Conservation (phyloP, 2,329 filamentous ascomycete genomes). For the Nectriaceae sp. region DNA sequence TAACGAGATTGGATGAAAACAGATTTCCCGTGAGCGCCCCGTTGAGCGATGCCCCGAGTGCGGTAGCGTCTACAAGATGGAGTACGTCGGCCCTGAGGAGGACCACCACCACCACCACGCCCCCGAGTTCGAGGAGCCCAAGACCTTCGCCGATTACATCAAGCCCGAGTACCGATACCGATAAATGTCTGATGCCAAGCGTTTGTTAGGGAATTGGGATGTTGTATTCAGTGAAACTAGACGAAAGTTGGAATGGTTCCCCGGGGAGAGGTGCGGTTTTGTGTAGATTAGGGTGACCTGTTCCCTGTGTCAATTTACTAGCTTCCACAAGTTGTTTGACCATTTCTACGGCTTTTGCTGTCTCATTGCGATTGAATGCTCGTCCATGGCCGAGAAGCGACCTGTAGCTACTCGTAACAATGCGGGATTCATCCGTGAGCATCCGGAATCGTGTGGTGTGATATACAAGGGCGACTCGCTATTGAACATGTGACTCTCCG, state of each 20-base stretch:
- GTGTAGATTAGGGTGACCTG: slow-evolving; percentile 46
- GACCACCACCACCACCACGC: slow-evolving; percentile 64
- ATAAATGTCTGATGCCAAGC: slow-evolving; percentile 32
- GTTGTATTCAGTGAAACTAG: slow-evolving; percentile 29
- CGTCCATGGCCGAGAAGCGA: neutral
- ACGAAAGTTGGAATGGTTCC: slow-evolving; percentile 19
- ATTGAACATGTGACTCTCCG: no score
- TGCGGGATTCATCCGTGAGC: no score
- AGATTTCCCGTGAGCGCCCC: slow-evolving; percentile 88
- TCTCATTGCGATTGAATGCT: neutral
- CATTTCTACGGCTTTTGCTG: neutral
- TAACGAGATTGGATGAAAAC: neutral
- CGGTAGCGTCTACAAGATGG: slow-evolving; percentile 96
- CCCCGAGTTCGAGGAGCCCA: slow-evolving; percentile 77
- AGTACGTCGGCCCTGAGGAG: slow-evolving; percentile 85
- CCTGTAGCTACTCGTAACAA: no score
- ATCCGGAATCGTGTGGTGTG: no score
- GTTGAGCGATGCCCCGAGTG: slow-evolving; percentile 96
- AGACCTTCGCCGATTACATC: slow-evolving; percentile 96
- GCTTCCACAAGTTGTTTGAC: slow-evolving; percentile 31
- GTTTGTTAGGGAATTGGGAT: slow-evolving; percentile 12
- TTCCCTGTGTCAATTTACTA: slow-evolving; percentile 39
- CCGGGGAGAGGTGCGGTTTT: slow-evolving; percentile 28
- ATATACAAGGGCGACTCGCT: no score
- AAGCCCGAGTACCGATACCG: slow-evolving; percentile 89